These are phyloP conservation scores for Lactuca saligna DNA, from an alignment of 129 eudicot genomes.

Conservation along the genomic window DNA sequence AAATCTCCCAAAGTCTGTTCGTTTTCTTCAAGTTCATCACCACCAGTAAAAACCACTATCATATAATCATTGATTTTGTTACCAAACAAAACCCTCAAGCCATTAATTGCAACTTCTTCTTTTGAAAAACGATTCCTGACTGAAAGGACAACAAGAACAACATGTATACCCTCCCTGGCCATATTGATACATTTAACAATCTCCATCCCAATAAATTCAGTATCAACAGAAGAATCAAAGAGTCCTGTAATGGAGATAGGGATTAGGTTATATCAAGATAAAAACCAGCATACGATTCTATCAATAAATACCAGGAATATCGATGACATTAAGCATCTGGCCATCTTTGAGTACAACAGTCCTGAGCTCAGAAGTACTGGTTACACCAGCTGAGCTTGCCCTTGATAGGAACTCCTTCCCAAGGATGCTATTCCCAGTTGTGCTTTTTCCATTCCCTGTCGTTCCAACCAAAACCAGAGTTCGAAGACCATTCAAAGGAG, in stretches of 20 bases:
- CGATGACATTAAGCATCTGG: conserved; percentile 73
- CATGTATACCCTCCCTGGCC: conserved; percentile 95
- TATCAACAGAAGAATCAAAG: conserved; percentile 62
- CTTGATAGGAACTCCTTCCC: conserved; percentile 54
- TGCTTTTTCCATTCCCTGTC: conserved; percentile 93
- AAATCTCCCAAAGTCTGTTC: conserved; percentile 67
- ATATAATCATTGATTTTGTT: conserved; percentile 66
- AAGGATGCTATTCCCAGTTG: conserved; percentile 83
- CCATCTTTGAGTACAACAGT: conserved; percentile 60
- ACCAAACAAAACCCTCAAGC: conserved; percentile 68
- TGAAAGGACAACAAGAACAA: conserved; percentile 66
- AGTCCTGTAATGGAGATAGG: conserved; percentile 44
- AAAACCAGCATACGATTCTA: background rate
- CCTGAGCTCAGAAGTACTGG: conserved; percentile 70
- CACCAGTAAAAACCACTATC: conserved; percentile 86
- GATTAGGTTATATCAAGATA: conserved; percentile 1
- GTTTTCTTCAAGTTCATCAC: conserved; percentile 82
- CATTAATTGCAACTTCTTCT: conserved; percentile 59
- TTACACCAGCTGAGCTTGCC: conserved; percentile 74
- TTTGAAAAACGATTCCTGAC: conserved; percentile 62
- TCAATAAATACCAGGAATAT: conserved; percentile 67
- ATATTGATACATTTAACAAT: conserved; percentile 83
- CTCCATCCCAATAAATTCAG: conserved; percentile 72
- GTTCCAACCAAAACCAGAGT: conserved; percentile 86
- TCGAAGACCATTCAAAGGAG: conserved; percentile 44